Evolutionary conservation across 345 rosid genomes (phyloP).

Genomic region (Barbarea vulgaris): DNA sequence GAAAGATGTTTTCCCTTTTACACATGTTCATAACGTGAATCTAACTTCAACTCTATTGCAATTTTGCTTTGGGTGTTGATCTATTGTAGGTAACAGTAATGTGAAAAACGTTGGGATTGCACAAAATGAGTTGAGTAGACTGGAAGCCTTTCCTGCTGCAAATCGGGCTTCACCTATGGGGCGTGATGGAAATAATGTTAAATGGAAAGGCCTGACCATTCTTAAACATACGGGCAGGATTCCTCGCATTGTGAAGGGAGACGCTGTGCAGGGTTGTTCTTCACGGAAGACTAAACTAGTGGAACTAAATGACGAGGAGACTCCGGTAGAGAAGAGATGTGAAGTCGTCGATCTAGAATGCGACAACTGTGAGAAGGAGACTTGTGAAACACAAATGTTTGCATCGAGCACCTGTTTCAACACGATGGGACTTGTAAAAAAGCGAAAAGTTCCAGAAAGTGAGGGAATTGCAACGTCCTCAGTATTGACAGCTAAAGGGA

Average conservation of each 20-base stretch:
- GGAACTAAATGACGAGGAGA: conserved; percentile 47
- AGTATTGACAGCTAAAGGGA: conserved; percentile 35
- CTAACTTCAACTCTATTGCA: conserved; percentile 26
- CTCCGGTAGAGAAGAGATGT: conserved; percentile 53
- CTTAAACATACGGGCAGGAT: conserved; percentile 36
- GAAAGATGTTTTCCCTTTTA: not conserved
- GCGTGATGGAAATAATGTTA: conserved; percentile 41
- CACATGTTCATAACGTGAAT: conserved; percentile 14
- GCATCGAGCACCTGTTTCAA: conserved; percentile 35
- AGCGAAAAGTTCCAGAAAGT: conserved; percentile 41
- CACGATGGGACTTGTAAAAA: conserved; percentile 44
- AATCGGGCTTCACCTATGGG: conserved; percentile 64
- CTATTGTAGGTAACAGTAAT: conserved; percentile 33
- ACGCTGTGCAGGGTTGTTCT: conserved; percentile 33
- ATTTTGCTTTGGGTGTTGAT: conserved; percentile 11
- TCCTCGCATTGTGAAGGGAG: conserved; percentile 31
- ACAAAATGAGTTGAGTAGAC: conserved; percentile 35
- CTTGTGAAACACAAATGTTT: conserved; percentile 29
- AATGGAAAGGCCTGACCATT: conserved; percentile 48
- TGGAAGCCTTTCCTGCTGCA: conserved; percentile 69
- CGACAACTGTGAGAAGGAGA: conserved; percentile 35
- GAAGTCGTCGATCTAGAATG: conserved; percentile 46
- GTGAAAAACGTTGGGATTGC: conserved; percentile 19
- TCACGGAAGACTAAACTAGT: conserved; percentile 30
- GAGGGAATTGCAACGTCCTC: conserved; percentile 40